Base-by-base conservation (phyloP, 208 protist genomes). In the Trypanosoma scelopori region DNA sequence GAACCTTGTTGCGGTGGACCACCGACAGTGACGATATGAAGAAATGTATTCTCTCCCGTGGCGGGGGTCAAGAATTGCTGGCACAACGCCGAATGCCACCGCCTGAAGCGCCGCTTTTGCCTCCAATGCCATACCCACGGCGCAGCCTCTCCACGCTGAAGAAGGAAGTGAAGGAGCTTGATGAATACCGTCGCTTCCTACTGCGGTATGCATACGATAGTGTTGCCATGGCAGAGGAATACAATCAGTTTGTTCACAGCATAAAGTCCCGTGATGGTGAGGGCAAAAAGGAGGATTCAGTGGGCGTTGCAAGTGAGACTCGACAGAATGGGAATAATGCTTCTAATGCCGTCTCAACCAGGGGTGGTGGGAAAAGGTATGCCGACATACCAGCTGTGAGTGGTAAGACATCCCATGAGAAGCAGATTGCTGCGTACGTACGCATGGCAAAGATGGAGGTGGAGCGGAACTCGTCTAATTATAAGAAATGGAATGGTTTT, bases 371-470 rank as follows among this genome's bases (percentile, higher is more conserved):
- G 32, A 42, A 60, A 25, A 12, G 9, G 2, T 3, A n/a, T 6
- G 45, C 50, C 20, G 7, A 32, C 18, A 3, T 35, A 28, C 15
- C 9, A 41, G 1, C 37, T 42, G 30, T 35, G 20, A 43, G 28
- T 6, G 16, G 16, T 15, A 60, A 20, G 35, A 51, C 53, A 30
- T 15, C 27, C 2, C 65, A 72, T 43, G 41, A 68, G 35, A 42
- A 65, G 18, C 63, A 63, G 32, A n/a, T 65, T 1, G 70, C 51
- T 6, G 65, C 64, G 4, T 71, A 68, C 53, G 41, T 69, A 12
- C 69, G 75, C 27, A 23, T 81, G 42, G 75, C 75, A 9, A 42
- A 69, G 37, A 43, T 68, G 20, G 55, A 77, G 30, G 43, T 71
- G 6, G 5, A 35, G 25, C 48, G 61, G 20, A 69, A 72, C 49